Percentiles rank a stretch among this genome's conserved stretches.
phyloP scores from a whole-genome alignment of 345 rosid species.

The Atalantia buxifolia region DNA sequence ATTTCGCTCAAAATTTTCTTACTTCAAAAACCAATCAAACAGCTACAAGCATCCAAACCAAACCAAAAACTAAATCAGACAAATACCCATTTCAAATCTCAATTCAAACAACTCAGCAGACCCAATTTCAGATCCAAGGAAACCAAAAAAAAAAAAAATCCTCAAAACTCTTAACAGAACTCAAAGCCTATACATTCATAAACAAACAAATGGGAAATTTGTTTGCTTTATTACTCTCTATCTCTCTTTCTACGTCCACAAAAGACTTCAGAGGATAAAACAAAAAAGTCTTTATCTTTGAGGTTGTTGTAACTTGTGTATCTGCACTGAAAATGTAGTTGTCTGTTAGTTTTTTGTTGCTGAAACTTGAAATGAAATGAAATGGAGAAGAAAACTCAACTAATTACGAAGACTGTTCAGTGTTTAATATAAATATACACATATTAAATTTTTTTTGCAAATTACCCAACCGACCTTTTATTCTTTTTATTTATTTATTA shows the following conservation, averaged over 20 bases:
- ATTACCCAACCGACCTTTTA: background rate
- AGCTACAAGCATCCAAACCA: background rate
- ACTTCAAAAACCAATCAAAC: constrained; percentile 3
- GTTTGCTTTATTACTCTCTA: background rate
- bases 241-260: background rate
- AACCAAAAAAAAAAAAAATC: background rate
- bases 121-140: constrained; percentile 47
- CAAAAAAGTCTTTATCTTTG: background rate
- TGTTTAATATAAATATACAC: background rate
- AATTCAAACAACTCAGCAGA: constrained; percentile 24
- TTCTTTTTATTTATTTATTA: too few species aligned
- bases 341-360: background rate
- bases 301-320: background rate
- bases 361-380: background rate
- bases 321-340: background rate
- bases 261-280: background rate
- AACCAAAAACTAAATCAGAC: constrained; percentile 21
- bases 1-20: constrained; percentile 19
- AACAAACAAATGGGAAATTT: background rate
- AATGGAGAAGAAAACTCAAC: background rate
- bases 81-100: constrained; percentile 24
- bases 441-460: background rate
- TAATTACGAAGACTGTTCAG: background rate
- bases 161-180: constrained; percentile 11
- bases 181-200: background rate